Percentiles rank a stretch among this genome's conserved stretches.
These are phyloP conservation scores for Wallacemonas sp. DNA, from an alignment of 208 protist species.

Conservation along the genomic window DNA sequence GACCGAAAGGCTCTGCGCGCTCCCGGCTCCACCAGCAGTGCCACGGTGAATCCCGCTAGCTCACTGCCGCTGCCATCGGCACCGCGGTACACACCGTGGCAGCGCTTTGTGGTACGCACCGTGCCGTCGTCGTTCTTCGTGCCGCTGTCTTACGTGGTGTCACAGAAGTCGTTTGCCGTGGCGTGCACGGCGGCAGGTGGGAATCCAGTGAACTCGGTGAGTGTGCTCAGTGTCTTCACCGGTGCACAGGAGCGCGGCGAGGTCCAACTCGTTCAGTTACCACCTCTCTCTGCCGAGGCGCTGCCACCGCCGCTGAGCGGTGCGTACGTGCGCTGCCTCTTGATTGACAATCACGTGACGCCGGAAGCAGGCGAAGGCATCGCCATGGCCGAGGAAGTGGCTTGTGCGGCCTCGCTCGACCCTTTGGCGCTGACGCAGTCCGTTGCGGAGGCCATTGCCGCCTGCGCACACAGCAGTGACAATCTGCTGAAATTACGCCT, in stretches of 20 bases:
- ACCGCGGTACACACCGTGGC: neutral
- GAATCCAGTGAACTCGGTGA: too few species aligned
- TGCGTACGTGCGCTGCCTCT: neutral
- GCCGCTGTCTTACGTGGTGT: constrained; percentile 5
- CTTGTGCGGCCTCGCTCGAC: neutral
- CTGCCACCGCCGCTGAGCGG: neutral
- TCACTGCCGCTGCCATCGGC: too few species aligned
- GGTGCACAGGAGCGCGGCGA: neutral
- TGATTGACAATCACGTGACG: neutral
- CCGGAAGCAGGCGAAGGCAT: too few species aligned
- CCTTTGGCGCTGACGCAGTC: neutral
- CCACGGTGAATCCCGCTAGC: too few species aligned
- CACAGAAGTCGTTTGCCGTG: neutral
- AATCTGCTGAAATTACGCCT: neutral
- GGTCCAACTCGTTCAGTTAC: neutral
- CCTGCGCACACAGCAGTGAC: neutral
- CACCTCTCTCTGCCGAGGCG: neutral
- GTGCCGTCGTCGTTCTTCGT: constrained; percentile 22
- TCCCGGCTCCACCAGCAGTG: too few species aligned
- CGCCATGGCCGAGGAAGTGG: neutral
- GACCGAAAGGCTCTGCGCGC: too few species aligned
- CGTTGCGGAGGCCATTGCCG: neutral
- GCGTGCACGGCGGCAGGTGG: neutral
- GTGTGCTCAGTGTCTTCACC: neutral
- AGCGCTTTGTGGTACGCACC: neutral